Evolutionary conservation across 2,329 filamentous ascomycete species (phyloP).

Genomic region (Stemphylium beticola): DNA sequence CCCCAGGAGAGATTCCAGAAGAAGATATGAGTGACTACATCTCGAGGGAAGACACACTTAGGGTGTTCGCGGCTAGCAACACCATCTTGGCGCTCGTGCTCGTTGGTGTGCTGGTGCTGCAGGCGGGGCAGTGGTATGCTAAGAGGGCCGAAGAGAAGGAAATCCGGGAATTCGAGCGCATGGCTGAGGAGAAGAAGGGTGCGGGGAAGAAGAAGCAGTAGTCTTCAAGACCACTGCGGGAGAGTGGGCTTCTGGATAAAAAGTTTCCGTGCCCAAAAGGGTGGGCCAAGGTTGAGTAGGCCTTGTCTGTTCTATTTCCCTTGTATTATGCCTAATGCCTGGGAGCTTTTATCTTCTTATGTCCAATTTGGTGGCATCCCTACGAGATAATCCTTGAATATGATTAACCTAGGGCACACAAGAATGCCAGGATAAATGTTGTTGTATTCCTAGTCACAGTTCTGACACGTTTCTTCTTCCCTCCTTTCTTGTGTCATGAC

Average conservation of each 20-base stretch:
- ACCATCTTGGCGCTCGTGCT: conserved; percentile 93
- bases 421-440: too few species aligned
- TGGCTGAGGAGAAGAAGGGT: conserved; percentile 41
- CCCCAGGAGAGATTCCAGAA: conserved; percentile 36
- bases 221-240: not conserved
- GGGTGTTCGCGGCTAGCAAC: conserved; percentile 91
- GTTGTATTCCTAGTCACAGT: too few species aligned
- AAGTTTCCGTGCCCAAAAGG: not conserved
- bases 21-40: conserved; percentile 67
- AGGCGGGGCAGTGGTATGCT: conserved; percentile 98
- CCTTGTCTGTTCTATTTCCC: not conserved
- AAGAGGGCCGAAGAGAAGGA: conserved; percentile 91
- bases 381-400: too few species aligned
- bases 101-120: conserved; percentile 87
- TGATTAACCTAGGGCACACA: too few species aligned
- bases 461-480: too few species aligned
- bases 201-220: conserved; percentile 47
- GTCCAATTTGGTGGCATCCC: too few species aligned
- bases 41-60: conserved; percentile 84
- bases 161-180: conserved; percentile 66
- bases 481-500: not conserved
- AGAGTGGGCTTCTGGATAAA: not conserved
- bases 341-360: too few species aligned
- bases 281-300: not conserved
- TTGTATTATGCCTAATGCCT: too few species aligned